Evolutionary conservation across 2,329 filamentous ascomycete genomes (phyloP), one percentile per base, ranked within the genome.

Genomic region (Alternaria infectoria): DNA sequence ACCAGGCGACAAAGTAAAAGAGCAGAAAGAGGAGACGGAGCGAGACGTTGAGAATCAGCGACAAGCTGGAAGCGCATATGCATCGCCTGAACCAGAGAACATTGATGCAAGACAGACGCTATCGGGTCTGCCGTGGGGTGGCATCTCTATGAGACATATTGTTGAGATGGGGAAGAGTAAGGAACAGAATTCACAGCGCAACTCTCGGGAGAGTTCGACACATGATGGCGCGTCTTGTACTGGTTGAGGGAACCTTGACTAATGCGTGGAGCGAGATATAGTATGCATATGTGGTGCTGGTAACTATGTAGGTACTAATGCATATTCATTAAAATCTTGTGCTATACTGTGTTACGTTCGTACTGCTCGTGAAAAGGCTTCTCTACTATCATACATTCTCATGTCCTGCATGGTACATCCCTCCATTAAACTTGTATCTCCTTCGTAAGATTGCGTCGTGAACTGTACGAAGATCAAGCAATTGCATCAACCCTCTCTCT

Each of bases 1-100:
- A 19, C 8, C 51, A 93, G 91, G 91, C 71, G 90, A 91, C 69
- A 93, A 92, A 73, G 84, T 86, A 1, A 88, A 87, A 72, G 89
- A 91, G 60, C 87, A 89, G 69, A 89, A 87, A 66, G 91, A 93
- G 74, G 87, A 86, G 54, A 81, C 84, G 10, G 88, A 91, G 69
- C 84, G 90, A 28, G 88, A 91, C 23, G 81, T 83, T 17, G 86
- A 88, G 62, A 91, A 93, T 74, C 84, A 86, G 73, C 82, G 88
- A 59, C 83, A 88, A 61, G 91, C 91, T 4, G 87, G 85, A 46
- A 86, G 86, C 74, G 86, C 86, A 63, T 93, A 93, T 75, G 84
- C 84, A 15, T 85, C 88, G 2, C 88, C 89, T 0, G 83, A 86
- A 19, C 82, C 88, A 4, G 81, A 83, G 13, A 88, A 91, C 44